Evolutionary conservation across 345 rosid genomes (phyloP).

Genomic region (Nephelium lappaceum): DNA sequence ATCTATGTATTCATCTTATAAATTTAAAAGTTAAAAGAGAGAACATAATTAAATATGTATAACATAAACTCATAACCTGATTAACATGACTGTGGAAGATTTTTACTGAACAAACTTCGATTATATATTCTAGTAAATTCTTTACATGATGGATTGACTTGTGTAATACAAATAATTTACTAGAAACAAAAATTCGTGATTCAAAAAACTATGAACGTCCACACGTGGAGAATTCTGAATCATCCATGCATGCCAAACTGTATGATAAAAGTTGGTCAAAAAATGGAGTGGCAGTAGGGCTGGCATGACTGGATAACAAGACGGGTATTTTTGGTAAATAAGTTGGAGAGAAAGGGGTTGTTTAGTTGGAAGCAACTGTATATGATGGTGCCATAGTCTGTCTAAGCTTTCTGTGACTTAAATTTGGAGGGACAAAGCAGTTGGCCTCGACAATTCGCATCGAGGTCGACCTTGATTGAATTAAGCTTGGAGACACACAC

Average conservation of each 20-base stretch:
- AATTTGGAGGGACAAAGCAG: slow-evolving; percentile 14
- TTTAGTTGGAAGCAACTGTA: slow-evolving; percentile 12
- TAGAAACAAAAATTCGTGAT: no score
- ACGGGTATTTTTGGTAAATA: slow-evolving; percentile 22
- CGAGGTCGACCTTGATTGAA: slow-evolving; percentile 16
- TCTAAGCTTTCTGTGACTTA: slow-evolving; percentile 17
- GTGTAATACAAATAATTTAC: neutral
- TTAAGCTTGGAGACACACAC: neutral
- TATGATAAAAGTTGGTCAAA: no score
- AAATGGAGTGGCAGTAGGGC: neutral
- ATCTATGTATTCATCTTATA: no score
- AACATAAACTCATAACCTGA: no score
- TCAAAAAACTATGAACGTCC: neutral
- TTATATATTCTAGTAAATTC: no score
- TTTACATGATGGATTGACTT: no score
- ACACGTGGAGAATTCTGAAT: neutral
- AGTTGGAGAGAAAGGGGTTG: slow-evolving; percentile 14
- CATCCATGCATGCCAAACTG: no score
- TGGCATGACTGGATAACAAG: neutral
- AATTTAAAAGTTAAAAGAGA: no score
- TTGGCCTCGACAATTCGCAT: slow-evolving; percentile 7
- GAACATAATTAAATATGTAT: no score
- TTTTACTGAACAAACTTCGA: no score
- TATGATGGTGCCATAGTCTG: slow-evolving; percentile 25
- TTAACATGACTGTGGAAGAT: no score